Percentiles rank a stretch among this genome's conserved stretches.
These are phyloP conservation scores for Voacanga thouarsii DNA, from an alignment of 257 asterid genomes.

Conservation along the genomic window DNA sequence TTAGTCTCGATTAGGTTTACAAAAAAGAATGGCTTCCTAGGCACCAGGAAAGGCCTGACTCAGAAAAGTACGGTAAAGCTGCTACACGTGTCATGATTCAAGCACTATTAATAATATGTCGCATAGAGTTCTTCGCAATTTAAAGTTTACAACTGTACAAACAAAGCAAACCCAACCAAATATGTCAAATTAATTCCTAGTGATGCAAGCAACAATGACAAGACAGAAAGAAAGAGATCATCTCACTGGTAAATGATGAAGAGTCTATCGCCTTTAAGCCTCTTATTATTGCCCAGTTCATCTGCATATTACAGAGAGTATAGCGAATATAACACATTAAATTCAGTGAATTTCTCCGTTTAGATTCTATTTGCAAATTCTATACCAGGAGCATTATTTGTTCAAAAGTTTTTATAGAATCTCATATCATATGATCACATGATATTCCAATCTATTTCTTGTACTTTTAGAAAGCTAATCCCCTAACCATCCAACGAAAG, in stretches of 20 bases:
- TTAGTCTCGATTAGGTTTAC: too few relatives aligned
- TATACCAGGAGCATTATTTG: background rate
- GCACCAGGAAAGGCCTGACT: too few relatives aligned
- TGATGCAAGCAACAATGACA: background rate
- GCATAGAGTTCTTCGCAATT: background rate
- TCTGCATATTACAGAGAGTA: background rate
- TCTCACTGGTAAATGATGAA: background rate
- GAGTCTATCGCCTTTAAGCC: background rate
- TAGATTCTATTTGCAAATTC: background rate
- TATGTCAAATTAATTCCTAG: background rate
- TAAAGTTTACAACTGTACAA: background rate
- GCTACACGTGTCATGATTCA: too few relatives aligned
- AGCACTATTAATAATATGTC: too few relatives aligned
- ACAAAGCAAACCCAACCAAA: too few relatives aligned
- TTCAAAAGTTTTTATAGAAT: background rate
- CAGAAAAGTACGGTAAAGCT: too few relatives aligned
- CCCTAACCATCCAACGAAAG: background rate
- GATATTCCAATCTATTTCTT: background rate
- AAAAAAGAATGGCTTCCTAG: too few relatives aligned
- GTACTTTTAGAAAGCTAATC: background rate
- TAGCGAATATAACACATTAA: background rate
- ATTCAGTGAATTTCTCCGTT: background rate
- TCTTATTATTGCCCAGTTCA: background rate
- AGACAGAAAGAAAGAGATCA: background rate
- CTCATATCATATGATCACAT: background rate